phyloP scores from a whole-genome alignment of 2,329 filamentous ascomycete genomes.

The Cladosporium sp. region DNA sequence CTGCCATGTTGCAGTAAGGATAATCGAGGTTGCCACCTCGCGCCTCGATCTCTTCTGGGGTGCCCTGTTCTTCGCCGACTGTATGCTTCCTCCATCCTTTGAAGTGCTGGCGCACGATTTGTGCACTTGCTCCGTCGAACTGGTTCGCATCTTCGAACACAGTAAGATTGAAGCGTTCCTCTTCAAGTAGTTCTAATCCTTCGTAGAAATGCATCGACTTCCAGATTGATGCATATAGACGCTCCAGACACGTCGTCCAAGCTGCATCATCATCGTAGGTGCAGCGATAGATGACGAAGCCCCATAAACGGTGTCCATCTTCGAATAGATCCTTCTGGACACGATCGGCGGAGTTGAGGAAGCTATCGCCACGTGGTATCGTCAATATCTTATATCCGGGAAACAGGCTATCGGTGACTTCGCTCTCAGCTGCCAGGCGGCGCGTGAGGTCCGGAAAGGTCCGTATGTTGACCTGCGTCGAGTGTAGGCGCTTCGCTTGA shows the following conservation, averaged over 20 bases:
- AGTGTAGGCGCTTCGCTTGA: too few species aligned
- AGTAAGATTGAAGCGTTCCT: neutral
- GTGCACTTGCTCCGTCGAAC: neutral
- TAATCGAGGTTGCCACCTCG: neutral
- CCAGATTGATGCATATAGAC: neutral
- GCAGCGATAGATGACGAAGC: constrained; percentile 17
- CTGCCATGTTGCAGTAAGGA: neutral
- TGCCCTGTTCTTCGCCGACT: neutral
- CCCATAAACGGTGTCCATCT: constrained; percentile 17
- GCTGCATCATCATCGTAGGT: constrained; percentile 15
- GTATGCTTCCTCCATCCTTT: neutral
- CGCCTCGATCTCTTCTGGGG: neutral
- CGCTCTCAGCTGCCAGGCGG: too few species aligned
- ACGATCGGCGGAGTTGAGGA: constrained; percentile 5
- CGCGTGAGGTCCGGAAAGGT: too few species aligned
- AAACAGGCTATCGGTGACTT: too few species aligned
- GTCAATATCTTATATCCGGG: too few species aligned
- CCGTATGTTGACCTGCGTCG: too few species aligned
- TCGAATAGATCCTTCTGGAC: constrained; percentile 14
- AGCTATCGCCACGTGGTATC: neutral
- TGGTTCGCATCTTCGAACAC: neutral
- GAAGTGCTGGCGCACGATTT: neutral
- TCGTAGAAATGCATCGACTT: neutral
- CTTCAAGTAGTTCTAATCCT: neutral
- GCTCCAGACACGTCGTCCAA: constrained; percentile 12